phyloP scores from a whole-genome alignment of 129 eudicot species.

The Dittrichia graveolens region DNA sequence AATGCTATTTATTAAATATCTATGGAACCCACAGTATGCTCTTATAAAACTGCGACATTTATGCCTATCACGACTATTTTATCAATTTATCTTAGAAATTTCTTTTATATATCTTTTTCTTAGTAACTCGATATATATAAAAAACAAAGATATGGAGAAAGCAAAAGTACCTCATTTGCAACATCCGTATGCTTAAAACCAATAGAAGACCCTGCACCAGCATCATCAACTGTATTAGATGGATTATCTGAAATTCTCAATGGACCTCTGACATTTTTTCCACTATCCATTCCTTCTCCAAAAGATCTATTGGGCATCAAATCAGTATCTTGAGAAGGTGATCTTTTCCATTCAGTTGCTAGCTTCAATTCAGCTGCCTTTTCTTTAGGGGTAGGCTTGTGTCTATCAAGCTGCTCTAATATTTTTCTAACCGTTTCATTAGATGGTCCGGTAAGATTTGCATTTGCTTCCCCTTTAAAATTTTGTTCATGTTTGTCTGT shows the following conservation, averaged over 20 bases:
- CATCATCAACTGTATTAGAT: slow-evolving; percentile 32
- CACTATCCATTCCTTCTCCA: slow-evolving; percentile 35
- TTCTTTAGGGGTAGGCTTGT: slow-evolving; percentile 77
- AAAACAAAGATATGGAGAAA: slow-evolving; percentile 13
- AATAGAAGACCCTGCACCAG: slow-evolving; percentile 34
- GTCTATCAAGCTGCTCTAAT: slow-evolving; percentile 73
- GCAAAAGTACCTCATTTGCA: slow-evolving; percentile 55
- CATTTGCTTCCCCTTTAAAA: slow-evolving; percentile 31
- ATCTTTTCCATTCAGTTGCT: slow-evolving; percentile 62
- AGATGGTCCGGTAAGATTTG: slow-evolving; percentile 41
- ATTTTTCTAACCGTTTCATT: slow-evolving; percentile 62
- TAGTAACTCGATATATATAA: background rate
- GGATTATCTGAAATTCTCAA: slow-evolving; percentile 32
- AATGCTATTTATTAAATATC: too few relatives aligned
- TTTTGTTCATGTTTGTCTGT: slow-evolving; percentile 32
- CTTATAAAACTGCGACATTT: too few relatives aligned
- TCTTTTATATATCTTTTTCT: too few relatives aligned
- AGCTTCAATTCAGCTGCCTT: slow-evolving; percentile 70
- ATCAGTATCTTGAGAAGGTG: slow-evolving; percentile 41
- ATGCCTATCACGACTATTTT: too few relatives aligned
- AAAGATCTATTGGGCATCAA: slow-evolving; percentile 18
- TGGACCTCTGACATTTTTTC: slow-evolving; percentile 24
- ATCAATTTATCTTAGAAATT: background rate
- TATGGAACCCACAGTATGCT: too few relatives aligned
- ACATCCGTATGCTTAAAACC: slow-evolving; percentile 36